phyloP scores from a whole-genome alignment of 768 basidiomycete species.

The Nidularia sp. region DNA sequence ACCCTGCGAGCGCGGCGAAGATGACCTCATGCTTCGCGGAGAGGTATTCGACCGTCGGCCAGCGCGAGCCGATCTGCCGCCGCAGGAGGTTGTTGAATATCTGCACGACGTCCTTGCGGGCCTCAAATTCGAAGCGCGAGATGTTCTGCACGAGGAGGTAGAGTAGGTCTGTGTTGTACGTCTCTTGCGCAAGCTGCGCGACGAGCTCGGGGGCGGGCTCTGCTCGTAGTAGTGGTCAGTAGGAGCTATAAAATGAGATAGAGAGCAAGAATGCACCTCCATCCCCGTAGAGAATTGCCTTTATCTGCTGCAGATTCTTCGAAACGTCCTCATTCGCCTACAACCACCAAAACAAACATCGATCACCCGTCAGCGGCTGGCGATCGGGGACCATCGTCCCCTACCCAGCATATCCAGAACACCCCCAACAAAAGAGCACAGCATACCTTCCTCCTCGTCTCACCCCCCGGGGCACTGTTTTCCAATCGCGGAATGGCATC shows the following conservation, averaged over 20 bases:
- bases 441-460: constrained; percentile 76
- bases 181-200: constrained; percentile 94
- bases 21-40: constrained; percentile 66
- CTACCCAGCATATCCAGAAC: too few relatives aligned
- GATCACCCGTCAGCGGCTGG: background rate
- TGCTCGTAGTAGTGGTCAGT: constrained; percentile 16
- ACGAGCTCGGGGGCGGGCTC: constrained; percentile 87
- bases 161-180: constrained; percentile 87
- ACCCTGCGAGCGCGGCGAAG: constrained; percentile 86
- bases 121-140: constrained; percentile 90
- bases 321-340: constrained; percentile 89
- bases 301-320: constrained; percentile 88
- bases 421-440: background rate
- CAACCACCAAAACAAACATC: constrained; percentile 1
- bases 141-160: constrained; percentile 78
- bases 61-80: constrained; percentile 89
- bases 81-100: constrained; percentile 86
- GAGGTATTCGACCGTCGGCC: constrained; percentile 96
- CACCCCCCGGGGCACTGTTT: constrained; percentile 65
- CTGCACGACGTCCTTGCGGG: constrained; percentile 80
- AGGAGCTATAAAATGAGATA: constrained; percentile 2
- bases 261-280: constrained; percentile 47
- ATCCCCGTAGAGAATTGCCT: constrained; percentile 82
- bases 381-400: background rate
- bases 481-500: constrained; percentile 82